Evolutionary conservation across 2,329 filamentous ascomycete genomes (phyloP).

Genomic region (Phaeosphaeriaceae sp.): DNA sequence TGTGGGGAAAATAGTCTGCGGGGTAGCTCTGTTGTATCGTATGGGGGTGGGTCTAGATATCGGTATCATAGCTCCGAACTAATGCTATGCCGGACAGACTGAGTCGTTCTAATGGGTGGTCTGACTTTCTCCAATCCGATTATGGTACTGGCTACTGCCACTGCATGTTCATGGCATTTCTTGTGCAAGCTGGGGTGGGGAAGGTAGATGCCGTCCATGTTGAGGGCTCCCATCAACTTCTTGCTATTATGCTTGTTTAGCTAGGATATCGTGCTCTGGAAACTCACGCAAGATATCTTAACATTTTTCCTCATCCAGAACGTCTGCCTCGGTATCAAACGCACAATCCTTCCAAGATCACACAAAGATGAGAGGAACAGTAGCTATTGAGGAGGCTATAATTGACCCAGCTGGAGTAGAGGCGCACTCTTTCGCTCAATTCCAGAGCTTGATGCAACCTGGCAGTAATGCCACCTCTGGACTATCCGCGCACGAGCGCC

Average conservation of each 20-base stretch:
- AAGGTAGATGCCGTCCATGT: neutral
- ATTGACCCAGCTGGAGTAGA: slow-evolving; percentile 36
- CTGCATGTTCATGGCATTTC: neutral
- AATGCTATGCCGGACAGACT: neutral
- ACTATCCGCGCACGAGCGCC: slow-evolving; percentile 31
- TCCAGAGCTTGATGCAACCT: slow-evolving; percentile 32
- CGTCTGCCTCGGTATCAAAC: neutral
- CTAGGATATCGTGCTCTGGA: neutral
- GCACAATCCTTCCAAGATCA: neutral
- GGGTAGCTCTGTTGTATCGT: slow-evolving; percentile 11
- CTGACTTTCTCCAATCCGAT: neutral
- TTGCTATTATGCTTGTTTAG: neutral
- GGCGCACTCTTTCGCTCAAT: slow-evolving; percentile 36
- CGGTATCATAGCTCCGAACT: slow-evolving; percentile 17
- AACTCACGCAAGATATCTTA: neutral
- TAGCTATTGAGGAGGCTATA: slow-evolving; percentile 38
- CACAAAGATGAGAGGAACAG: slow-evolving; percentile 31
- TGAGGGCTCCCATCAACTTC: neutral
- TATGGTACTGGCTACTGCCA: neutral
- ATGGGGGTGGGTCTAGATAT: neutral
- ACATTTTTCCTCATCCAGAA: neutral
- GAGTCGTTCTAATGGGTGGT: slow-evolving; percentile 1
- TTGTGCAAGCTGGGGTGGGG: neutral
- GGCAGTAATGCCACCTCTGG: slow-evolving; percentile 26
- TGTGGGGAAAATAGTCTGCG: slow-evolving; percentile 20